A percentile compares a stretch with the other conserved stretches of the same genome.
phyloP scores from a whole-genome alignment of 352 stramenopile genomes.

The Globisporangium parvum region DNA sequence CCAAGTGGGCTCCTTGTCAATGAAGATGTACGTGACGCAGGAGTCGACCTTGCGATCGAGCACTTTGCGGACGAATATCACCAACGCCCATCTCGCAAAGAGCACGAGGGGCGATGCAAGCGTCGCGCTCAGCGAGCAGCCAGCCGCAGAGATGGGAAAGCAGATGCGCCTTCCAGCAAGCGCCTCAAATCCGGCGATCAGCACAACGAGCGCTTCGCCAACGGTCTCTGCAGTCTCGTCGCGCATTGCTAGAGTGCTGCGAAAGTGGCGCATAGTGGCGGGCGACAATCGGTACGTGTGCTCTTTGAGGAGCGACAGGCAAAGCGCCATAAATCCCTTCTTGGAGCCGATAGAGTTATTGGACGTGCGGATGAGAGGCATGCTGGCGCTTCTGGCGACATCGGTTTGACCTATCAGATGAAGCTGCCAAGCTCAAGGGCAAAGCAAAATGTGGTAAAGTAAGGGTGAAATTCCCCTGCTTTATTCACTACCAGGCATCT shows the following conservation, averaged over 20 bases:
- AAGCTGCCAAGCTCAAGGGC: no score
- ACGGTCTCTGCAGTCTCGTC: neutral
- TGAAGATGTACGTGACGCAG: conserved; percentile 7
- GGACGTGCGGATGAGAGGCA: neutral
- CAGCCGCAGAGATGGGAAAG: neutral
- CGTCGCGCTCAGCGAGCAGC: neutral
- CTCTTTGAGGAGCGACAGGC: neutral
- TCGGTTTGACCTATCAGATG: neutral
- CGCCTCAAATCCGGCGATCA: neutral
- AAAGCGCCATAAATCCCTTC: neutral
- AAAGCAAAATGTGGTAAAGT: no score
- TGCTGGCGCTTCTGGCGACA: neutral
- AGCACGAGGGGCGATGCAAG: neutral
- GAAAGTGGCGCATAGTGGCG: neutral
- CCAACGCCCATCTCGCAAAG: neutral
- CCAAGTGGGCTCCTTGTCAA: conserved; percentile 10
- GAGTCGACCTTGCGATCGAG: conserved; percentile 9
- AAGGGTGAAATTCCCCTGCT: no score
- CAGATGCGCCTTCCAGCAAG: neutral
- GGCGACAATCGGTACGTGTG: neutral
- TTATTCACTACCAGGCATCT: no score
- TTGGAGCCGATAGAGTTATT: neutral
- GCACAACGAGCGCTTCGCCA: neutral
- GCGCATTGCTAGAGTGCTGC: neutral
- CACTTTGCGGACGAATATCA: conserved; percentile 1